These are phyloP conservation scores for Fusarium solani-melongenae DNA, from an alignment of 2,329 filamentous ascomycete genomes.

Conservation along the genomic window DNA sequence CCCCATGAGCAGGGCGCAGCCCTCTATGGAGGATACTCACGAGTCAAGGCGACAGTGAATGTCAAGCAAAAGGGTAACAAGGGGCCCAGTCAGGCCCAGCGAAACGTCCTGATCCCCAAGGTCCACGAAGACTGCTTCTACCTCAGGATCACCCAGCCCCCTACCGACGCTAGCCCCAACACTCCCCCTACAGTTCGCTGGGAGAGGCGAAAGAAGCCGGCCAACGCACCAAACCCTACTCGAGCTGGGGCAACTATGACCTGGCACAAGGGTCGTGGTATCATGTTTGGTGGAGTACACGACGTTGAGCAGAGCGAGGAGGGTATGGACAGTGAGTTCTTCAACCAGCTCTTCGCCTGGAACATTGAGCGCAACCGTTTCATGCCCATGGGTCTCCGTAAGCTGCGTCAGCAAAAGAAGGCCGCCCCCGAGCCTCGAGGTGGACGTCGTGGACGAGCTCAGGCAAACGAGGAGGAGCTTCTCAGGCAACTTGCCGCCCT, in stretches of 20 bases:
- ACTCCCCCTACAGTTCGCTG: slow-evolving; percentile 81
- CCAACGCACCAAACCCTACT: slow-evolving; percentile 85
- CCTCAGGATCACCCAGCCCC: slow-evolving; percentile 80
- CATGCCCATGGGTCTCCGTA: slow-evolving; percentile 83
- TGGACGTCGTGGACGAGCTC: slow-evolving; percentile 77
- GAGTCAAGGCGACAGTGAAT: slow-evolving; percentile 79
- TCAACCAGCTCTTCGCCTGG: slow-evolving; percentile 91
- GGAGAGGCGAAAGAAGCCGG: slow-evolving; percentile 93
- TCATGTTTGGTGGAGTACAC: slow-evolving; percentile 94
- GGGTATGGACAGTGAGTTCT: slow-evolving; percentile 97
- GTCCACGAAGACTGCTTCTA: slow-evolving; percentile 97
- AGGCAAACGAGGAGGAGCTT: slow-evolving; percentile 92
- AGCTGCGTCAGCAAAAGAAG: slow-evolving; percentile 75
- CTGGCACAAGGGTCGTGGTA: slow-evolving; percentile 91
- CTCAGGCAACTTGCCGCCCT: slow-evolving; percentile 87
- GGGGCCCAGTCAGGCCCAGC: slow-evolving; percentile 69
- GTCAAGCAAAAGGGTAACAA: slow-evolving; percentile 66
- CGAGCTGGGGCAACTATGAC: slow-evolving; percentile 94
- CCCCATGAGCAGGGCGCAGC: slow-evolving; percentile 92
- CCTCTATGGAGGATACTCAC: slow-evolving; percentile 92
- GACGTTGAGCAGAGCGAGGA: slow-evolving; percentile 93
- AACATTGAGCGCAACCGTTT: slow-evolving; percentile 96
- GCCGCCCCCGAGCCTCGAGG: slow-evolving; percentile 62
- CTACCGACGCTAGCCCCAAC: slow-evolving; percentile 72
- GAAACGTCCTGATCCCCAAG: slow-evolving; percentile 84